Evolutionary conservation across 2,329 filamentous ascomycete genomes (phyloP).

Genomic region (Penicillium sp.): DNA sequence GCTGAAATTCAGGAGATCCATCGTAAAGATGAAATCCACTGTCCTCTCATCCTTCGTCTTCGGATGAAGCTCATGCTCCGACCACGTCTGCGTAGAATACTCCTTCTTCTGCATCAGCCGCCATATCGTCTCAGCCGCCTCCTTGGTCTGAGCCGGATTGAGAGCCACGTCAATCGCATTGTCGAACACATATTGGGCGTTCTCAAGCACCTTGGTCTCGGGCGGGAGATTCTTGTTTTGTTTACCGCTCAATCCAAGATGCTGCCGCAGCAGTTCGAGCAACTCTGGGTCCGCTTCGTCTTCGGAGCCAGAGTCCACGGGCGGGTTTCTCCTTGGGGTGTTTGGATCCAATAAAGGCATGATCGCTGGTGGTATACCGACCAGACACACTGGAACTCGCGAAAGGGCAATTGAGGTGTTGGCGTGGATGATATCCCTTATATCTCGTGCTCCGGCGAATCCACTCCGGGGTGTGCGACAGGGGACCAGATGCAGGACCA

Average conservation of each 20-base stretch:
- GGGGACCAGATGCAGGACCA: conserved; percentile 3
- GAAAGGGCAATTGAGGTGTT: not conserved
- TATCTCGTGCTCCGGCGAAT: conserved; percentile 13
- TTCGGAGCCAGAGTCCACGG: conserved; percentile 70
- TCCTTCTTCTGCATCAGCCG: conserved; percentile 78
- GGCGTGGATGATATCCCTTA: conserved; percentile 5
- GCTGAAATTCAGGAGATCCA: conserved; percentile 95
- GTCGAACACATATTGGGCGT: conserved; percentile 85
- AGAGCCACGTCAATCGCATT: conserved; percentile 92
- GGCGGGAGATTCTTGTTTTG: conserved; percentile 60
- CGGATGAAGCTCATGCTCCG: conserved; percentile 86
- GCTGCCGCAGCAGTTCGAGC: conserved; percentile 80
- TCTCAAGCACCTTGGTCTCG: conserved; percentile 79
- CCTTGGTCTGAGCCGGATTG: conserved; percentile 79
- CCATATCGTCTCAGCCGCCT: conserved; percentile 78
- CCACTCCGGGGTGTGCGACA: conserved; percentile 1
- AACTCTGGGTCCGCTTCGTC: conserved; percentile 89
- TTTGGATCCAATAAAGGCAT: conserved; percentile 28
- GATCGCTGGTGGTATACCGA: not conserved
- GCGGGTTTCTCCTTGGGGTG: conserved; percentile 18
- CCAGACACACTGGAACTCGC: not conserved
- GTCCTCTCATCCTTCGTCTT: conserved; percentile 77
- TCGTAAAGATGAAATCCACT: conserved; percentile 91
- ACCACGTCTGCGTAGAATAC: conserved; percentile 86
- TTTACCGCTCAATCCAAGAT: conserved; percentile 66